Evolutionary conservation across 78 protist species (phyloP), one percentile per base, ranked within the genome.

Genomic region (Thecamonas trahens): DNA sequence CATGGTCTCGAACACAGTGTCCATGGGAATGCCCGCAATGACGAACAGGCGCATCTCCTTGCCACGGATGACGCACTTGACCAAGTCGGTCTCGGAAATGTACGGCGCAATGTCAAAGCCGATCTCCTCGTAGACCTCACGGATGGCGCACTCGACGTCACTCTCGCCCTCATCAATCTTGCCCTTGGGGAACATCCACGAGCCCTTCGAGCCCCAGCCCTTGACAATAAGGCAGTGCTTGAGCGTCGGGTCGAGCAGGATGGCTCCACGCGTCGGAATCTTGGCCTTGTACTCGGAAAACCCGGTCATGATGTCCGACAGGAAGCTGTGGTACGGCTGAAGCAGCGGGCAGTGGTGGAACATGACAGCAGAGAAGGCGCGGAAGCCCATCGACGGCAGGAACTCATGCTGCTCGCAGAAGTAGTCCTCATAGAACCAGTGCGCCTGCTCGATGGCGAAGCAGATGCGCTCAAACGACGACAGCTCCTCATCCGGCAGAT

Each of bases 181-280:
- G 26, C 92, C 92, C 39, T 76, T 79, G 34, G 92, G 92, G 42
- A 84, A 87, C 14, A 85, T 84, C 92, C 92, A 87, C 42, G 65
- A 39, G 54, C 39, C 57, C 31, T 57, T 40, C 18, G 59, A 61
- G 37, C 76, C 35, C 70, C 61, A 74, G 0, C 81, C 78, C 22
- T 26, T n/a, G 15, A 81, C 86, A 31, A 81, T 57, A 38, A 87
- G 68, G 42, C 74, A 77, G 44, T 87, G 79, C 26, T 70, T 80
- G 20, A 58, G 40, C 31, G 18, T 35, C 24, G 67, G 77, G 59
- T 78, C 67, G 40, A 87, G 62, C 9, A 87, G 57, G 28, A 70
- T 57, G 9, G 84, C 88, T 7, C 92, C 92, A 57, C 52, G 79
- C 20, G 76, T 75, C 11, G 92, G 92, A 20, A 87, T 84, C 13